Percentiles rank a stretch among this genome's conserved stretches.
Conservation (phyloP, 1,139 yeast genomes). For the Taphrina pruni region DNA sequence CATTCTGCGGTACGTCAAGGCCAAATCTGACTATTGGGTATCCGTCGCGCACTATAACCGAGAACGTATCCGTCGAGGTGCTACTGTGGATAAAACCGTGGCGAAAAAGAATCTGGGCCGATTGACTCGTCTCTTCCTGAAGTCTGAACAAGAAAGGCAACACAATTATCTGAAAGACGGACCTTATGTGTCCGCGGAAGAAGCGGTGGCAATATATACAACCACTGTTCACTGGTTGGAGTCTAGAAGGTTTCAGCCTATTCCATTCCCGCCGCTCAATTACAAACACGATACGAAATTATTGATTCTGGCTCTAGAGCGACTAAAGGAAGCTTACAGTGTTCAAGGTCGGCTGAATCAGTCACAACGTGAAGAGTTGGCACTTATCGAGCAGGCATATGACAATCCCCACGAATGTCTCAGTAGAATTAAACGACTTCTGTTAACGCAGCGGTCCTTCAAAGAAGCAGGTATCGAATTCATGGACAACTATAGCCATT, state of each 20-base stretch:
- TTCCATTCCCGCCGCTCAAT: slow-evolving; percentile 90
- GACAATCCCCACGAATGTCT: slow-evolving; percentile 95
- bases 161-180: slow-evolving; percentile 80
- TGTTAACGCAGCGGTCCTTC: slow-evolving; percentile 88
- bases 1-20: slow-evolving; percentile 85
- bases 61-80: slow-evolving; percentile 84
- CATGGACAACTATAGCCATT: slow-evolving; percentile 87
- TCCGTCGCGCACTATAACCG: slow-evolving; percentile 92
- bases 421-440: slow-evolving; percentile 77
- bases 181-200: slow-evolving; percentile 82
- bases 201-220: slow-evolving; percentile 83
- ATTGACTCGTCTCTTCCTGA: slow-evolving; percentile 87
- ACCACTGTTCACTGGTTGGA: slow-evolving; percentile 96
- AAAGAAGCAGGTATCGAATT: slow-evolving; percentile 86
- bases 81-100: slow-evolving; percentile 89
- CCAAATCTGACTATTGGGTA: slow-evolving; percentile 97
- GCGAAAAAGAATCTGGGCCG: slow-evolving; percentile 93
- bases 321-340: slow-evolving; percentile 78
- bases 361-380: slow-evolving; percentile 87
- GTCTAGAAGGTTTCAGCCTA: slow-evolving; percentile 78
- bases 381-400: slow-evolving; percentile 92
- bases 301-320: slow-evolving; percentile 85
- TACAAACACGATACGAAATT: slow-evolving; percentile 94
- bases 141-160: slow-evolving; percentile 90
- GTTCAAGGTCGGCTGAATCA: slow-evolving; percentile 87